Evolutionary conservation across 176 grass and related monocot species (phyloP).

Genomic region (Carex parvula): DNA sequence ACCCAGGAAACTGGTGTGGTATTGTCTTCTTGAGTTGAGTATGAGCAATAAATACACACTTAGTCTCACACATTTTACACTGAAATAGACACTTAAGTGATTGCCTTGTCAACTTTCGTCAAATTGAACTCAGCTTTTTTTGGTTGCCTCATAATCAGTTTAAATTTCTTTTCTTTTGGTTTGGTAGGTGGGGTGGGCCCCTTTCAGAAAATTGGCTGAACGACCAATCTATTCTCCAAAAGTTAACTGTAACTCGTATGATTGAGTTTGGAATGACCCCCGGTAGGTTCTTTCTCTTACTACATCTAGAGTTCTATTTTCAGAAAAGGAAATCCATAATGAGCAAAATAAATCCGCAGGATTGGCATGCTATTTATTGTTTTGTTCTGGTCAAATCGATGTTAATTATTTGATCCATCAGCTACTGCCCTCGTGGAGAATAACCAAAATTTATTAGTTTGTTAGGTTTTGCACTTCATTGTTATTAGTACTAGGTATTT

Average conservation of each 20-base stretch:
- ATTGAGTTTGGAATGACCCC: conserved; percentile 89
- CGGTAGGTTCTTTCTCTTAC: conserved; percentile 44
- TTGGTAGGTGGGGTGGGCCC: conserved; percentile 83
- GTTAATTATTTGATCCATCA: not conserved
- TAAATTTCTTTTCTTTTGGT: conserved; percentile 31
- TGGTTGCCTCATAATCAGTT: not conserved
- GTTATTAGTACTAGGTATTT: not conserved
- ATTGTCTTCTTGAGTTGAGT: conserved; percentile 9
- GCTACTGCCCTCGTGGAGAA: not conserved
- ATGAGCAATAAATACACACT: not conserved
- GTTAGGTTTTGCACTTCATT: not conserved
- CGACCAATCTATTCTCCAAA: conserved; percentile 71
- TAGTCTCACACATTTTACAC: not conserved
- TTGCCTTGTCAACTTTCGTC: not conserved
- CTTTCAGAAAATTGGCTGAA: conserved; percentile 86
- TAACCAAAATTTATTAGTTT: conserved; percentile 1
- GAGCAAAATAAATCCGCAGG: not conserved
- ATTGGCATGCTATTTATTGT: not conserved
- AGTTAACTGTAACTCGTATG: conserved; percentile 70
- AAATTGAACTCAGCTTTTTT: not conserved
- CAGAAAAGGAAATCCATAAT: not conserved
- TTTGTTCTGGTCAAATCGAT: not conserved
- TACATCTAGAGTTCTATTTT: not conserved
- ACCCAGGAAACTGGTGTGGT: not conserved
- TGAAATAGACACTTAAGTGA: not conserved